Base-by-base conservation (phyloP, 139 green algal genomes). In the Pleodorina starrii region DNA sequence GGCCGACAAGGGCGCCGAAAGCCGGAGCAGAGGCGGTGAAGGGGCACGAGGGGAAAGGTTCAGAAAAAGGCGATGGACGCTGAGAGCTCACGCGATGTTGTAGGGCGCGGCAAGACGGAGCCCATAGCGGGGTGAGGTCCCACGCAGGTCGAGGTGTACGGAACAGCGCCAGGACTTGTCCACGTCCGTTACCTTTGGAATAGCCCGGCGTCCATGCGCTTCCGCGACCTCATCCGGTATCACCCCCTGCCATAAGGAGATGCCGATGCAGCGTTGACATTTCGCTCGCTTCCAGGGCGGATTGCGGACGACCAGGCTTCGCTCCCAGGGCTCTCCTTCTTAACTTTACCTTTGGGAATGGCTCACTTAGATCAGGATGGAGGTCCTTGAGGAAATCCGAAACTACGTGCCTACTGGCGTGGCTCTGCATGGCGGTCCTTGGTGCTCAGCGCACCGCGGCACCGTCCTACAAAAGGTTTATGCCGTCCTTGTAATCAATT, bases 221-320 rank as follows among this genome's bases (percentile, higher is more conserved):
- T 85, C 86, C 27, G 90, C 85, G 14, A 93, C 88, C 60, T 93
- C 90, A 51, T 93, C 90, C 0, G 29, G 40, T 32, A 93, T 90
- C 0, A 91, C 82, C 0, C 76, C 85, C 90, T 92, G 90, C 60
- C 2, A 42, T 21, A n/a, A n/a, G 42, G 29, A 6, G 35, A 73
- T 42, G n/a, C 3, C 25, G 44, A 29, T 25, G 46, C 19, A 42
- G 29, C 5, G 14, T 60, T 60, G 14, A 17, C 51, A 17, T 60
- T 66, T 66, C 25, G 54, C 21, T 66, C 21, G 7, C 54, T 7
- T 12, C n/a, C n/a, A n/a, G n/a, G n/a, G n/a, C n/a, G n/a, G 54
- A 66, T 66, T 66, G 6, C 54, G 9, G 9, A 66, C 29, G 54
- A 25, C 29, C 25, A 66, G n/a, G n/a, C n/a, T n/a, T n/a, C n/a